Base-by-base conservation (phyloP, 768 basidiomycete genomes). In the Kwoniella heveanensis region DNA sequence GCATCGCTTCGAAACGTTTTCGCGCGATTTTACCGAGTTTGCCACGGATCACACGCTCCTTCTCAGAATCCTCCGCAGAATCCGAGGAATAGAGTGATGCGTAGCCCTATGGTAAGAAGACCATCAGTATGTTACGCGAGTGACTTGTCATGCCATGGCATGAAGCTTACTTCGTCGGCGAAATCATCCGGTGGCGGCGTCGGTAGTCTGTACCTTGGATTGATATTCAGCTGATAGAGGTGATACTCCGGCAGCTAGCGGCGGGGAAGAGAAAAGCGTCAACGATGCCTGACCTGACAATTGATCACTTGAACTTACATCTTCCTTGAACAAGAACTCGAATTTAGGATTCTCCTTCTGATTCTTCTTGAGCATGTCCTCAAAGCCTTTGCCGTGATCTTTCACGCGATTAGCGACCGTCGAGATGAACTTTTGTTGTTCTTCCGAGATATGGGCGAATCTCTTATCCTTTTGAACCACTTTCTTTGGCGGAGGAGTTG, bases 21-120 rank as follows among this genome's bases (percentile, higher is more conserved):
- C 90, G 85, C 25, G 94, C 91, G 24, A 91, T 80, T 73, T 84
- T 87, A 2, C 92, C 92, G 1, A 99, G 83, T 22, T 83, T 83
- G 50, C 84, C 90, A 82, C 90, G 95, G 39, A 87, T 85, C 1
- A 83, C 69, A 19, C 87, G 86, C 76, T 99, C 94, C 22, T 87
- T 84, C 73, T 99, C 96, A 1, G 90, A 90, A 60, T 96, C 94
- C 78, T 97, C 94, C 6, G 88, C 92, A 37, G 92, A 91, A 80
- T 97, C 96, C 21, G 90, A 92, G 0, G 94, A 81, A 66, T 80
- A 80, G 9, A 81, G 36, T 6, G 74, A 77, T 24, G 77, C 73
- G 48, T 77, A 69, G 7, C 82, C 82, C 80, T 81, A 9, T 21
- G 54, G 3, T n/a, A 22, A 36, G 17, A 4, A 5, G n/a, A 30